These are phyloP conservation scores for Exophiala spinifera DNA, from an alignment of 2,329 filamentous ascomycete genomes.

Conservation along the genomic window DNA sequence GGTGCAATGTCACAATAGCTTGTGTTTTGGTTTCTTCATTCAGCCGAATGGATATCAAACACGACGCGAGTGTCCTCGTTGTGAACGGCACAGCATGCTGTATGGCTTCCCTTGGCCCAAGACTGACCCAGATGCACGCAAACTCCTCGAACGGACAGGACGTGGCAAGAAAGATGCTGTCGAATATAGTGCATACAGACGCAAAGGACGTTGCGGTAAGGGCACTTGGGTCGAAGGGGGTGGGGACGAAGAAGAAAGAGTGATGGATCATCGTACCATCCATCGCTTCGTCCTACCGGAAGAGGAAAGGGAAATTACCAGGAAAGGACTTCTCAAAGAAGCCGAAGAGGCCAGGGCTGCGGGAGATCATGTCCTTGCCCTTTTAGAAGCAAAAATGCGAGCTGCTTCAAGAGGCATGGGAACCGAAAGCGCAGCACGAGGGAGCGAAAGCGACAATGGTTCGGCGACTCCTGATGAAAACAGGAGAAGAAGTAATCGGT, in stretches of 20 bases:
- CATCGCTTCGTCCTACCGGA: conserved; percentile 76
- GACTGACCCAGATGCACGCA: conserved; percentile 66
- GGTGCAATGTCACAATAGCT: conserved; percentile 74
- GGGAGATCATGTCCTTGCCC: conserved; percentile 20
- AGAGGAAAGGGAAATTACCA: conserved; percentile 55
- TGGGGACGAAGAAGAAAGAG: conserved; percentile 65
- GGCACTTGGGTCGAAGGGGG: conserved; percentile 29
- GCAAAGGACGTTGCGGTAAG: conserved; percentile 27
- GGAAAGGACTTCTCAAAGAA: conserved; percentile 26
- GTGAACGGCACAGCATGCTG: conserved; percentile 90
- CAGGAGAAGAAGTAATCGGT: conserved; percentile 23
- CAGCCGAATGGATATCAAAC: conserved; percentile 87
- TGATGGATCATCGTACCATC: conserved; percentile 81
- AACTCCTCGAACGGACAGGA: conserved; percentile 24
- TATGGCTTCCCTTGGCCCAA: conserved; percentile 97
- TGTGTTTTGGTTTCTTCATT: conserved; percentile 75
- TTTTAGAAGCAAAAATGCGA: conserved; percentile 20
- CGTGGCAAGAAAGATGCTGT: conserved; percentile 19
- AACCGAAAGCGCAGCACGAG: conserved; percentile 18
- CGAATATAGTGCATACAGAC: conserved; percentile 27
- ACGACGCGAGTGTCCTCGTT: conserved; percentile 79
- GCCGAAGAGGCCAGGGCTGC: conserved; percentile 26
- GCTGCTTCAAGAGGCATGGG: conserved; percentile 15
- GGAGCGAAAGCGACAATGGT: conserved; percentile 17
- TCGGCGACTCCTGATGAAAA: conserved; percentile 21